Base-by-base conservation (phyloP, 2,329 filamentous ascomycete genomes). In the Neophaeococcomyces aloes region DNA sequence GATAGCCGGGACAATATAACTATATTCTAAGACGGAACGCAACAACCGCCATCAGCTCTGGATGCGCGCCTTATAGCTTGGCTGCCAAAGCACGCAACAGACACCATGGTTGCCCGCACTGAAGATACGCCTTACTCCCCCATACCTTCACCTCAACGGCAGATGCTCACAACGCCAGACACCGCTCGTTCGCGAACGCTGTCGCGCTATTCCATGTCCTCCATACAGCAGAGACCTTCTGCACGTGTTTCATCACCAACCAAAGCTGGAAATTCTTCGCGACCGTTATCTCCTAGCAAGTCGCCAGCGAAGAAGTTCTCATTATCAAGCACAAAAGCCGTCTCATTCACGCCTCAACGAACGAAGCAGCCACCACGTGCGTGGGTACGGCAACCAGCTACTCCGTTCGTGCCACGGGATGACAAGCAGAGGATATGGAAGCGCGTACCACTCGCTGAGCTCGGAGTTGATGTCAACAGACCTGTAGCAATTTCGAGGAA, bases 391-490 rank as follows among this genome's bases (percentile, higher is more conserved):
- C 63, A 63, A 44, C 65, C 65, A 14, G 61, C 65, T 3, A 66
- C 62, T 4, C 60, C 66, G 3, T 62, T 65, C 38, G 49, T 59
- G 29, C 52, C 60, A 11, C 62, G 64, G 8, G 57, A 61, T 31
- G 65, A 63, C 31, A 57, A 65, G 30, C 64, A 63, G 38, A 69
- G 67, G 44, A 57, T 69, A 43, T 69, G 66, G 66, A 69, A 68
- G 51, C 61, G 66, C 37, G 60, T 68, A 18, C 52, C 50, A 2
- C 39, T 53, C 19, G 47, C 43, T 17, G 46, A 45, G 21, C 10
- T 44, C 19, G 36, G 36, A 14, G 29, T 18, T 8, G 34, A 38
- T 32, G 37, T 50, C 32, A 42, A 36, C 10, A 18, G 44, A 18
- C 44, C 44, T 29, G 23, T 36, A 3, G 42, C 32, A 10, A 32